Evolutionary conservation across 192 early-diverging fungal genomes (phyloP).

Genomic region (Coemansia brasiliensis): DNA sequence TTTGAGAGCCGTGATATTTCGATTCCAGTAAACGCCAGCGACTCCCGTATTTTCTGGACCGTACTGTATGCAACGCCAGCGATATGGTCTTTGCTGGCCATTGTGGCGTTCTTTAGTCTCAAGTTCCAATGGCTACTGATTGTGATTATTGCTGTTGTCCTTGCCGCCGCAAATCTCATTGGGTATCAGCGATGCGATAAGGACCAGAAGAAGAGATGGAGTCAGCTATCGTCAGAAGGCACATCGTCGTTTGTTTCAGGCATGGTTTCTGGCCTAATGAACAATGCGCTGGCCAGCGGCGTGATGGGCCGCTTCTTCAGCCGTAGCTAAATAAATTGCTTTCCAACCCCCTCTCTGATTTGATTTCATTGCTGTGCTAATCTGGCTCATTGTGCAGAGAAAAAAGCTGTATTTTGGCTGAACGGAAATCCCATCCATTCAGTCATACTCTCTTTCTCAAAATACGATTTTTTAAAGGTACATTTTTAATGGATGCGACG

Average conservation of each 20-base stretch:
- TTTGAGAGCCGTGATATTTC: conserved; percentile 82
- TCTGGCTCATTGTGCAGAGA: too few relatives aligned
- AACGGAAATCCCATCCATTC: too few relatives aligned
- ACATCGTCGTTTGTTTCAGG: conserved; percentile 48
- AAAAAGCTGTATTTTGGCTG: conserved; percentile 1
- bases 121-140: conserved; percentile 83
- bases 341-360: too few relatives aligned
- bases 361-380: too few relatives aligned
- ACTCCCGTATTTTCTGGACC: conserved; percentile 92
- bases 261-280: conserved; percentile 57
- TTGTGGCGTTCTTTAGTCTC: conserved; percentile 74
- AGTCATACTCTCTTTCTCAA: too few relatives aligned
- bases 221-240: conserved; percentile 59
- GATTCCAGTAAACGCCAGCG: conserved; percentile 78
- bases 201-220: conserved; percentile 79
- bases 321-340: conserved; percentile 25
- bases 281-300: conserved; percentile 36
- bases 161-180: conserved; percentile 90
- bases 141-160: conserved; percentile 77
- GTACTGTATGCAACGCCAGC: conserved; percentile 83
- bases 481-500: too few relatives aligned
- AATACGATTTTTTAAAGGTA: too few relatives aligned
- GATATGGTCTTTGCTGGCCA: conserved; percentile 75
- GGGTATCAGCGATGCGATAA: conserved; percentile 96
- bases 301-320: conserved; percentile 45